Conservation (phyloP, 2,329 filamentous ascomycete genomes). For the Diaporthe sp. region DNA sequence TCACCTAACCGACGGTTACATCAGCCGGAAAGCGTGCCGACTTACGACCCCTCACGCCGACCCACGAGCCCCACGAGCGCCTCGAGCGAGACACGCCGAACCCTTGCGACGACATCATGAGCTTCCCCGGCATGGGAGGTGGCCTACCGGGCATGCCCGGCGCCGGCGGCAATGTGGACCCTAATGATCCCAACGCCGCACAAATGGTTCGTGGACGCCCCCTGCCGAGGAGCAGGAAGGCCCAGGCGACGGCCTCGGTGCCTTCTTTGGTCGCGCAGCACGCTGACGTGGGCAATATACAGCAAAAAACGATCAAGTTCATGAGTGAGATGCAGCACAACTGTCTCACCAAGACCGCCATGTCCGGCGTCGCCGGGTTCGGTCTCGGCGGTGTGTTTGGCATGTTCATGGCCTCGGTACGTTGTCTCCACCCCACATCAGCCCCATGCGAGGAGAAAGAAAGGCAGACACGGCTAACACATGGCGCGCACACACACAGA, state of each 20-base stretch:
- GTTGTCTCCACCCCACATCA: conserved; percentile 42
- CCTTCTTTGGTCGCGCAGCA: not conserved
- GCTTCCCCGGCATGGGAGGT: conserved; percentile 46
- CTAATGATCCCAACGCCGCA: conserved; percentile 60
- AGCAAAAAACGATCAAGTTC: conserved; percentile 24
- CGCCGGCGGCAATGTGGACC: conserved; percentile 43
- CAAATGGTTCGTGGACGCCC: conserved; percentile 48
- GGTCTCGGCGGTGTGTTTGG: conserved; percentile 94
- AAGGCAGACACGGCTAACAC: conserved; percentile 1
- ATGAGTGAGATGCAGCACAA: conserved; percentile 84
- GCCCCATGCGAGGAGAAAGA: not conserved
- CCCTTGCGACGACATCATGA: conserved; percentile 46
- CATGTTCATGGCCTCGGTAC: conserved; percentile 96
- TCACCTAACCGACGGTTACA: not conserved
- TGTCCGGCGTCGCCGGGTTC: conserved; percentile 94
- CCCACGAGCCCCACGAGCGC: not conserved
- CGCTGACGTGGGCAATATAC: conserved; percentile 4
- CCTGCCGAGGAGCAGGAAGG: not conserved
- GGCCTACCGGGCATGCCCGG: conserved; percentile 37
- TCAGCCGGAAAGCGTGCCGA: not conserved
- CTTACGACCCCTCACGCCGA: not conserved
- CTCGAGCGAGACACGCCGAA: not conserved
- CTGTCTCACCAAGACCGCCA: conserved; percentile 86
- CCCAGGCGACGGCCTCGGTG: not conserved
- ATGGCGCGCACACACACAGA: conserved; percentile 61